A percentile compares a stretch with the other conserved stretches of the same genome.
These are phyloP conservation scores for Chrysochromulina parva DNA, from an alignment of 78 protist genomes.

Conservation along the genomic window DNA sequence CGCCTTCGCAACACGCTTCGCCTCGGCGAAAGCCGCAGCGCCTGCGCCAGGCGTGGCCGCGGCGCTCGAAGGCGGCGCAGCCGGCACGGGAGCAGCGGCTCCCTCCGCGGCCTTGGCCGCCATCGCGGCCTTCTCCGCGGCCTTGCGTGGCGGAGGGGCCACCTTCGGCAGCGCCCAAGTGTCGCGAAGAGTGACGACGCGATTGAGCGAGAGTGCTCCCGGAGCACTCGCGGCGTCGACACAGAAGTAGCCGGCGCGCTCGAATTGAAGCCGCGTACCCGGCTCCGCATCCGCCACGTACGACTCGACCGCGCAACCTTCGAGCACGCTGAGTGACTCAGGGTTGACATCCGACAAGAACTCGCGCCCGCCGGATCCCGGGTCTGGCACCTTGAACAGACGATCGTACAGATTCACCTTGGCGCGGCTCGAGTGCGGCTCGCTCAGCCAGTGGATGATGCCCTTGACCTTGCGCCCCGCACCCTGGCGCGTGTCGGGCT, in stretches of 20 bases:
- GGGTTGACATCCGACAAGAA: conserved; percentile 34
- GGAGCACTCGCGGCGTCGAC: conserved; percentile 1
- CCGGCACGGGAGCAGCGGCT: no score
- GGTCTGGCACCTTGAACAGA: neutral
- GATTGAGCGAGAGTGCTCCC: neutral
- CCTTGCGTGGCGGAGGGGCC: no score
- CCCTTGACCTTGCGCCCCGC: conserved; percentile 31
- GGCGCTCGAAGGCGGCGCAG: no score
- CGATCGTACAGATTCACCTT: conserved; percentile 28
- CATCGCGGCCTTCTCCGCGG: no score
- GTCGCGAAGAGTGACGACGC: conserved; percentile 45
- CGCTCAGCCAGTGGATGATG: conserved; percentile 34
- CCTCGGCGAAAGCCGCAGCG: no score
- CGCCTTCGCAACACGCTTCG: no score
- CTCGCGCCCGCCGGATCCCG: conserved; percentile 35
- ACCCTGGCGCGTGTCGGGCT: neutral
- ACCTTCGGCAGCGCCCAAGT: conserved; percentile 3
- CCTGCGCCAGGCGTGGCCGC: no score
- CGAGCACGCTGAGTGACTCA: neutral
- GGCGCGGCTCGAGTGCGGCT: neutral
- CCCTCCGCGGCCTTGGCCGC: no score
- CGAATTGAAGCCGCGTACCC: conserved; percentile 18
- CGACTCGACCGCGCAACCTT: neutral
- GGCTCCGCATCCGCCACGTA: no score
- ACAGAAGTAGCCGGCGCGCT: conserved; percentile 34